These are phyloP conservation scores for Lasiodiplodia theobromae DNA, from an alignment of 2,329 filamentous ascomycete genomes.

Conservation along the genomic window DNA sequence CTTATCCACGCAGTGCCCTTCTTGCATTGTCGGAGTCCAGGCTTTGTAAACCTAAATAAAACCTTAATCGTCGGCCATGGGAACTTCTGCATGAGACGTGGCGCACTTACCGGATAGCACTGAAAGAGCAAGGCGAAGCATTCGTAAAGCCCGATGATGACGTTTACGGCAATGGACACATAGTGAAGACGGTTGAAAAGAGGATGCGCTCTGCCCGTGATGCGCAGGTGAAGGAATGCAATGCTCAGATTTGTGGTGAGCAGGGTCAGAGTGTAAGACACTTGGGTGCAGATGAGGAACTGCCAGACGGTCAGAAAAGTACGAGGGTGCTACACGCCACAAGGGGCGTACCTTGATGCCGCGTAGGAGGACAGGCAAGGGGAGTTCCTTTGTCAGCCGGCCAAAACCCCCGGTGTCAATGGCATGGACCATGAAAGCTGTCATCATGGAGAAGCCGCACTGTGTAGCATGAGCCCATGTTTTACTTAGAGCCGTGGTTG, in stretches of 20 bases:
- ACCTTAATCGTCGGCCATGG: neutral
- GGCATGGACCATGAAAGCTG: slow-evolving; percentile 2
- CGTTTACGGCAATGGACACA: neutral
- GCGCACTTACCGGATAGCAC: neutral
- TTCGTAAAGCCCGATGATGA: neutral
- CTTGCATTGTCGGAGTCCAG: neutral
- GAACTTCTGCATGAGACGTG: neutral
- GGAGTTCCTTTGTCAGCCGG: neutral
- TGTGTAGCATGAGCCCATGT: neutral
- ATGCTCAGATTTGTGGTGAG: slow-evolving; percentile 19
- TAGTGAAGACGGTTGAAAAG: slow-evolving; percentile 14
- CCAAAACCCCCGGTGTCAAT: slow-evolving; percentile 6
- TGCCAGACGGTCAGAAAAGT: neutral
- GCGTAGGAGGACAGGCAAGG: neutral
- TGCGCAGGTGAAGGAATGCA: slow-evolving; percentile 15
- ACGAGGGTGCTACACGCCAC: too few relatives aligned
- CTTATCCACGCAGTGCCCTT: neutral
- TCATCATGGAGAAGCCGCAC: slow-evolving; percentile 3
- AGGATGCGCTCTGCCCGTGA: slow-evolving; percentile 1
- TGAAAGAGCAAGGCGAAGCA: slow-evolving; percentile 16
- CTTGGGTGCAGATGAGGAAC: neutral
- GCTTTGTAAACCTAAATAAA: neutral
- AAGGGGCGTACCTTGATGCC: neutral
- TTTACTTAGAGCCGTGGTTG: too few relatives aligned
- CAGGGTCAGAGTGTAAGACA: neutral